Percentiles rank a stretch among this genome's conserved stretches.
phyloP scores from a whole-genome alignment of 176 grass and related monocot species.

The Aegilops longissima region DNA sequence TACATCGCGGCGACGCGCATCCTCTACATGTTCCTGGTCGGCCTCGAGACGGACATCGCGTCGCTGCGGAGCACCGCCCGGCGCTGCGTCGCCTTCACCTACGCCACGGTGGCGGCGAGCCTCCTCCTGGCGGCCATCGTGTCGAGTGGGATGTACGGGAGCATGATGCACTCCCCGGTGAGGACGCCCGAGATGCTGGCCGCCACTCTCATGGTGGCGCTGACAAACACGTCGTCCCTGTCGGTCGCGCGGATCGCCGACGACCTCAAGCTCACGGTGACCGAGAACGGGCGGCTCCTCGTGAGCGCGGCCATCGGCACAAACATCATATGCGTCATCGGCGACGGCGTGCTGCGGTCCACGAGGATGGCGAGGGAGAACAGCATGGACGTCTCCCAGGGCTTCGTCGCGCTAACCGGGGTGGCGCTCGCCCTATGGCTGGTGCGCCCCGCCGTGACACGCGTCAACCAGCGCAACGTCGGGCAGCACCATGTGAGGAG shows the following conservation, averaged over 20 bases:
- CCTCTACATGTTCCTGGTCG: constrained; percentile 53
- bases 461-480: constrained; percentile 40
- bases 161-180: constrained; percentile 69
- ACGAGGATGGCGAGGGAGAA: constrained; percentile 25
- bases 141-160: constrained; percentile 50
- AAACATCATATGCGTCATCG: constrained; percentile 53
- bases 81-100: constrained; percentile 38
- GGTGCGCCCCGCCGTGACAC: constrained; percentile 30
- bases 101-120: constrained; percentile 50
- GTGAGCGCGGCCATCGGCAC: constrained; percentile 37
- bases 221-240: constrained; percentile 34
- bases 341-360: constrained; percentile 41
- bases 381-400: neutral
- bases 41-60: constrained; percentile 42
- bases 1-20: constrained; percentile 24
- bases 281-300: constrained; percentile 42
- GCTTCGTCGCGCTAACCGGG: constrained; percentile 29
- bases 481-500: constrained; percentile 36
- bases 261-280: constrained; percentile 42
- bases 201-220: constrained; percentile 47
- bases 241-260: constrained; percentile 17
- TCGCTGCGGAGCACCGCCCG: constrained; percentile 27
- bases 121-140: constrained; percentile 35
- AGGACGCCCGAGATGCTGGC: constrained; percentile 51
- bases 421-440: constrained; percentile 15